Conservation (phyloP, 1,139 yeast genomes). For the Keqinozyma sinolaborantium region DNA sequence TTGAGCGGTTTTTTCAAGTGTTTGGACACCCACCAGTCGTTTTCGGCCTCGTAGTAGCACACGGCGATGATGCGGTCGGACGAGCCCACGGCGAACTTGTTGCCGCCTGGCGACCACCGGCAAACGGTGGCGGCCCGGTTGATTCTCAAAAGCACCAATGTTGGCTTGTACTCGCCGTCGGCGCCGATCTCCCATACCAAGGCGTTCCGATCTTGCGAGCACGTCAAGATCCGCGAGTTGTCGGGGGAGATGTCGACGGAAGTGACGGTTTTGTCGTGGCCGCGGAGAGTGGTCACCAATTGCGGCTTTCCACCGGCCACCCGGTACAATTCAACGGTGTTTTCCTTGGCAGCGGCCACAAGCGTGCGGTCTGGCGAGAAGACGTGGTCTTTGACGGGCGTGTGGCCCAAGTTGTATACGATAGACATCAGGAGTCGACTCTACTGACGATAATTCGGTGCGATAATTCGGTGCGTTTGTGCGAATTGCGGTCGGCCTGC, state of each 20-base stretch:
- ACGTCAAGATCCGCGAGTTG: constrained; percentile 83
- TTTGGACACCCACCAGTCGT: constrained; percentile 99
- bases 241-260: constrained; percentile 89
- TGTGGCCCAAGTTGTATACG: constrained; percentile 68
- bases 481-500: neutral
- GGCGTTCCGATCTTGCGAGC: constrained; percentile 98
- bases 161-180: constrained; percentile 67
- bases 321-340: constrained; percentile 71
- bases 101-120: constrained; percentile 90
- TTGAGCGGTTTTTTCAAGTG: constrained; percentile 92
- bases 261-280: constrained; percentile 93
- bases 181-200: constrained; percentile 80
- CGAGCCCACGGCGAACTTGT: constrained; percentile 95
- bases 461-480: neutral
- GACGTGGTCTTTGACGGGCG: constrained; percentile 88
- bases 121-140: constrained; percentile 93
- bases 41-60: constrained; percentile 92
- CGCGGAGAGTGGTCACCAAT: constrained; percentile 61
- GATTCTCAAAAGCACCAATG: constrained; percentile 87
- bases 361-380: constrained; percentile 66
- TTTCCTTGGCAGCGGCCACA: constrained; percentile 81
- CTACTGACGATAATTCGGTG: constrained; percentile 19
- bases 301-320: constrained; percentile 43
- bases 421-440: constrained; percentile 31
- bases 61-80: constrained; percentile 93